phyloP scores from a whole-genome alignment of 116 monocot genomes.

The Papilionanthe hybrid region DNA sequence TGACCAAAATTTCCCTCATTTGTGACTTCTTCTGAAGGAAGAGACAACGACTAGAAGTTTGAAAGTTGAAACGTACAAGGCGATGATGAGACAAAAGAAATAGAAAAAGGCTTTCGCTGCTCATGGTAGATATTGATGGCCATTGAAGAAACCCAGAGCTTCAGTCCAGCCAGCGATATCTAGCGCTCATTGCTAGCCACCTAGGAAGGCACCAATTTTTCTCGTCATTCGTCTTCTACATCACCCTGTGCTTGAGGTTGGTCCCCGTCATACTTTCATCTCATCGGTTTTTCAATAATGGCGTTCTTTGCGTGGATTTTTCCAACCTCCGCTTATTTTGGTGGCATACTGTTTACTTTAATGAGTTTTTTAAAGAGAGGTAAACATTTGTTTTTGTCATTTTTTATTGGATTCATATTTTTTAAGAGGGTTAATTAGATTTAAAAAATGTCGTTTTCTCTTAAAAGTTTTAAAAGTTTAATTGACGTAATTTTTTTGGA shows the following conservation, averaged over 20 bases:
- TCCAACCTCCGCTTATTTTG: background rate
- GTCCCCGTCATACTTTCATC: background rate
- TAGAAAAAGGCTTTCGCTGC: background rate
- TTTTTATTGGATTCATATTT: too few relatives aligned
- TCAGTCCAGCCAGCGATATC: background rate
- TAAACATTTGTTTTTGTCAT: background rate
- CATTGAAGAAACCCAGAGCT: background rate
- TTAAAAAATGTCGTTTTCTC: too few relatives aligned
- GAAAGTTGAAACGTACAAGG: background rate
- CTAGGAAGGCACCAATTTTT: background rate
- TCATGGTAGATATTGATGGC: background rate
- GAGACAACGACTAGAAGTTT: background rate
- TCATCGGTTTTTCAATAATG: background rate
- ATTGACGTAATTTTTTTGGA: too few relatives aligned
- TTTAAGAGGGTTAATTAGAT: too few relatives aligned
- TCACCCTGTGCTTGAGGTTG: background rate
- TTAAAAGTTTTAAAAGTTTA: too few relatives aligned
- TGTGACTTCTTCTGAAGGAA: background rate
- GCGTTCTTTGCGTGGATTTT: background rate
- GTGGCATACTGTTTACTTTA: background rate
- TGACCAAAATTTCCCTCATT: background rate
- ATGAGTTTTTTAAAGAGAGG: background rate
- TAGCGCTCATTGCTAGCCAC: background rate
- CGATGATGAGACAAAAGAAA: background rate
- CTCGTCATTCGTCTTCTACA: background rate